Evolutionary conservation across 2,329 filamentous ascomycete genomes (phyloP), one percentile per base, ranked within the genome.

Genomic region (Epichloe festucae): DNA sequence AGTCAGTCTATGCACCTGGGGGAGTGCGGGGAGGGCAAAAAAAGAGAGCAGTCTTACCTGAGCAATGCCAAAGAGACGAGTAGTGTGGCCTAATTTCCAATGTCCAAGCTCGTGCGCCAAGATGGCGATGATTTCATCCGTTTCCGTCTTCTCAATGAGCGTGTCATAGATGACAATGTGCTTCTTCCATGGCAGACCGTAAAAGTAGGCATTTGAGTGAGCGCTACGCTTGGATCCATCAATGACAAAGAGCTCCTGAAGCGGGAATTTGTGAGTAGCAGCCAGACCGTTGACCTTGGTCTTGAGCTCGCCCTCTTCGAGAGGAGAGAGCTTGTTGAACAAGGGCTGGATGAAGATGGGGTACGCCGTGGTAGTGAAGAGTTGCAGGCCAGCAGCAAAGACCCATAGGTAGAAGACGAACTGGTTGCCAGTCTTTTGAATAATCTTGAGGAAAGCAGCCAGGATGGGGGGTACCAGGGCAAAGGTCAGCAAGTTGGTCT

Each of bases 121-220:
- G 50, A 98, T 90, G 58, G 93, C 91, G 53, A 95, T 88, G 41
- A 98, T 90, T 70, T 98, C 93, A 63, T 93, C 79, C 4, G 87
- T 83, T 56, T 90, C 82, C 67, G 86, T 93, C 79, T 97, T 95
- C 70, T 96, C 91, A 56, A 98, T 89, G 56, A 98, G 73, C 5
- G 94, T 98, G 66, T 98, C 93, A 67, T 95, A 98, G 65, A 98
- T 94, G 63, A 98, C 93, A 73, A 98, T 98, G 74, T 97, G 94
- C 79, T 97, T 97, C 79, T 96, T 96, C 90, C 91, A 98, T 42
- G 93, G 93, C 52, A 98, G 79, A 54, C 93, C 93, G 62, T 94
- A 96, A 73, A 98, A 98, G 71, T 94, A 93, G 36, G 88, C 88
- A 66, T 94, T 94, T 69, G 85, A 89, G 72, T 94, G 88, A 35